Base-by-base conservation (phyloP, 331 rosid genomes). In the Erythrophleum ivorense region DNA sequence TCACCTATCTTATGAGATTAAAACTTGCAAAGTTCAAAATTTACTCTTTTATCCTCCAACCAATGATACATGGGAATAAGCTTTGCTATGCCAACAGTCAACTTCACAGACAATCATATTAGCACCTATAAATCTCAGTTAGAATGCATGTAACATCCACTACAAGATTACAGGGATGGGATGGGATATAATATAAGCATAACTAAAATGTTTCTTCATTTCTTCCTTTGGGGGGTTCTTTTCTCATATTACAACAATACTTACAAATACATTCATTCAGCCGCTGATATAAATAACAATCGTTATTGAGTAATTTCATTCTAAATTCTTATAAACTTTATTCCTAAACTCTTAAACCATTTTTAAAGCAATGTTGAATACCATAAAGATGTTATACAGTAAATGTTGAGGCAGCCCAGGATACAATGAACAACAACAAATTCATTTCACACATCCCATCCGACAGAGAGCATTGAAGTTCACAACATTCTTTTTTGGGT, bases 71-170 rank as follows among this genome's bases (percentile, higher is more conserved):
- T 24, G 59, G 31, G n/a, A 76, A 64, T 49, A 19, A 49, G 38
- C 40, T 64, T 77, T 31, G 58, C 55, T 29, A 76, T 15, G 46
- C n/a, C 46, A 60, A 29, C 29, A 62, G 72, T 31, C 55, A 50
- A 77, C 34, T 77, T 33, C 81, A 77, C 9, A 49, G 33, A n/a
- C 14, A 33, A 52, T 33, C 33, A 62, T 62, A 31, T 77, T 64
- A 8, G 36, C 73, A 49, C 64, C 18, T 40, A 34, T 13, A 49
- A 33, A 77, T 52, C 63, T 18, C 38, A 48, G 60, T 48, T 64
- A 13, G 34, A 49, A 63, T 33, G 58, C 78, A 54, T 12, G 33
- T 29, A 38, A 45, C 45, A 46, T 31, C 18, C 14, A 58, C 43
- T 45, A 40, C 3, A 34, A 75, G 41, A 75, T 57, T 40, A 40